Percentiles rank a stretch among this genome's conserved stretches.
Evolutionary conservation across 2,329 filamentous ascomycete genomes (phyloP).

Genomic region (Cercospora sp.): DNA sequence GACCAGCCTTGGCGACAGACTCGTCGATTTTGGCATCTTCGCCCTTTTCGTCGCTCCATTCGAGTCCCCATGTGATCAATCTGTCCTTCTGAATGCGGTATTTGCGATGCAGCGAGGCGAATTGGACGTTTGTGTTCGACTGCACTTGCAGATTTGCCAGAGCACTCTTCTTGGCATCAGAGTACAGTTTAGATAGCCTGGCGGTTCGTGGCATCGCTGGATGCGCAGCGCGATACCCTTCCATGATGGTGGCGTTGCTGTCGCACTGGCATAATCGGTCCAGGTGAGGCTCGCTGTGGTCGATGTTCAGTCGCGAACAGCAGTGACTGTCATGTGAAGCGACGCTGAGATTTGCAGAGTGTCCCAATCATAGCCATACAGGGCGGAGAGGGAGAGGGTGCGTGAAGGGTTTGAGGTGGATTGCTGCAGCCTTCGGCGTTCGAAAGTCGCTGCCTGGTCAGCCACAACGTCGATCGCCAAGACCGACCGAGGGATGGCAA

Average conservation of each 20-base stretch:
- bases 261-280: constrained; percentile 2
- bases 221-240: constrained; percentile 10
- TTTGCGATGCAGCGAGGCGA: constrained; percentile 71
- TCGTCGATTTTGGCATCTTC: constrained; percentile 72
- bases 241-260: constrained; percentile 5
- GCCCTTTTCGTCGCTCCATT: constrained; percentile 72
- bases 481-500: background rate
- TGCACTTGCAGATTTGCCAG: constrained; percentile 61
- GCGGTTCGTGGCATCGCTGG: constrained; percentile 29
- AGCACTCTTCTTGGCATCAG: constrained; percentile 72
- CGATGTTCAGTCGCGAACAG: background rate
- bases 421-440: constrained; percentile 14
- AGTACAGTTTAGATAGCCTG: constrained; percentile 68
- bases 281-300: background rate
- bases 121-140: constrained; percentile 62
- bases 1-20: constrained; percentile 64
- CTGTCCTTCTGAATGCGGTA: constrained; percentile 78
- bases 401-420: background rate
- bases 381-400: background rate
- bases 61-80: constrained; percentile 74
- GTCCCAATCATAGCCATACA: background rate
- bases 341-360: background rate
- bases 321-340: background rate
- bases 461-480: constrained; percentile 8
- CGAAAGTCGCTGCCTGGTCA: constrained; percentile 20